phyloP scores from a whole-genome alignment of 2,329 filamentous ascomycete species.

The Fusarium lateritium region DNA sequence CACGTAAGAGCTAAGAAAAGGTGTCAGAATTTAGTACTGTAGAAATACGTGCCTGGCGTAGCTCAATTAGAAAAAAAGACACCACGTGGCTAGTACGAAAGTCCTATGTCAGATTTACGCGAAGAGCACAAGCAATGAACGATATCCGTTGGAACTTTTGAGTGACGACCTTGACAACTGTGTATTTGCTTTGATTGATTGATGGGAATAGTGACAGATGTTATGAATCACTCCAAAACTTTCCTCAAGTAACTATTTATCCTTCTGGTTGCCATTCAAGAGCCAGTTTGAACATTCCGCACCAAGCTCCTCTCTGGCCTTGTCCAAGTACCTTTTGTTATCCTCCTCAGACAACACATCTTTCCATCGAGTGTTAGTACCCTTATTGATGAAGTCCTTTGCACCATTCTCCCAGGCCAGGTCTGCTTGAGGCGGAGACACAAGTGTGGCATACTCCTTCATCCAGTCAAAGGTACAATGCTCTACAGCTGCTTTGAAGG shows the following conservation, averaged over 20 bases:
- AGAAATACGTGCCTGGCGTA: too few species aligned
- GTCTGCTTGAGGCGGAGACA: constrained; percentile 4
- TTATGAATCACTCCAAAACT: too few species aligned
- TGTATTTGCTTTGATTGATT: not conserved
- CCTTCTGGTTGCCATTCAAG: not conserved
- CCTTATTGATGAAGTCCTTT: constrained; percentile 15
- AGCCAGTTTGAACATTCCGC: constrained; percentile 14
- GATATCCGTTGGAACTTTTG: too few species aligned
- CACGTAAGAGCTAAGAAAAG: too few species aligned
- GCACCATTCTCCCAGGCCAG: constrained; percentile 19
- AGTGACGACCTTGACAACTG: too few species aligned
- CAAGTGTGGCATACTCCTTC: constrained; percentile 4
- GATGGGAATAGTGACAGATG: not conserved
- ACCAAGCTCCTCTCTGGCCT: not conserved
- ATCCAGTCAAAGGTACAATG: constrained; percentile 30
- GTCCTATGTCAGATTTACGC: too few species aligned
- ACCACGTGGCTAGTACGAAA: too few species aligned
- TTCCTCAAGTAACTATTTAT: too few species aligned
- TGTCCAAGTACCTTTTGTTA: not conserved
- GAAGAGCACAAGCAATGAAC: too few species aligned
- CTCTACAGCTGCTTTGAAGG: constrained; percentile 2
- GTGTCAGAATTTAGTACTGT: too few species aligned
- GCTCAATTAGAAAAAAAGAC: too few species aligned
- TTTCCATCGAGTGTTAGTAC: constrained; percentile 10
- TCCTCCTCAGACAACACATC: constrained; percentile 6